Conservation (phyloP, 208 protist species). For the Leishmania turanica region DNA sequence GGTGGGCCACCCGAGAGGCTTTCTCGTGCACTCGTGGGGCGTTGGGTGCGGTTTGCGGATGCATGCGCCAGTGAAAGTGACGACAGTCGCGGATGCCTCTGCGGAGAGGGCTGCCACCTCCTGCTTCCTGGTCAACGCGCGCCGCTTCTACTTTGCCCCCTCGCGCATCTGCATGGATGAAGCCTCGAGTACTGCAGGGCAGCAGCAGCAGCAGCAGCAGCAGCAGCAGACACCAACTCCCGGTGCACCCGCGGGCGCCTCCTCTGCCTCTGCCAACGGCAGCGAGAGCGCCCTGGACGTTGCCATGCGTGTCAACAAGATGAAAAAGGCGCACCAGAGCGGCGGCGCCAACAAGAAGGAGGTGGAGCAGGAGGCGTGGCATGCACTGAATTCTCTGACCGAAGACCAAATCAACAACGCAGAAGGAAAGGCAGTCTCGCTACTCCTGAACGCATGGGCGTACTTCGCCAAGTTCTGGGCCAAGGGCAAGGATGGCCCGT, state of each 20-base stretch:
- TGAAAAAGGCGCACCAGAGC: constrained; percentile 84
- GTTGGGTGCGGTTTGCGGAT: neutral
- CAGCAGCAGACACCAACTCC: constrained; percentile 4
- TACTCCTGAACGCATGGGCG: constrained; percentile 91
- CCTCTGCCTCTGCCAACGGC: constrained; percentile 11
- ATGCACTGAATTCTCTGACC: constrained; percentile 70
- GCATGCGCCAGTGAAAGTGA: neutral
- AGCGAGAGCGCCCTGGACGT: constrained; percentile 78
- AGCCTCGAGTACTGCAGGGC: constrained; percentile 4
- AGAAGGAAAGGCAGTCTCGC: constrained; percentile 86
- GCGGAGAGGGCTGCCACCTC: neutral
- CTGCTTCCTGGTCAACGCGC: neutral
- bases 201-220: constrained; percentile 7
- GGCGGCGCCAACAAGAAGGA: constrained; percentile 65
- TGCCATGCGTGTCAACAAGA: constrained; percentile 86
- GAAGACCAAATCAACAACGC: constrained; percentile 88
- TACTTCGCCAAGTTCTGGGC: constrained; percentile 93
- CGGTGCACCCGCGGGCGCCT: constrained; percentile 5
- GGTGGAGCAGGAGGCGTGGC: constrained; percentile 82
- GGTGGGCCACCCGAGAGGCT: neutral
- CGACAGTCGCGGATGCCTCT: neutral
- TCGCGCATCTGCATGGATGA: constrained; percentile 8
- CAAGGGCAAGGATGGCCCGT: constrained; percentile 82
- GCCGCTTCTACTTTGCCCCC: constrained; percentile 5
- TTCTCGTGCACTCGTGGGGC: neutral